Evolutionary conservation across 495 filamentous ascomycete species (phyloP).

Genomic region (Pyrenopolyporus hunteri): DNA sequence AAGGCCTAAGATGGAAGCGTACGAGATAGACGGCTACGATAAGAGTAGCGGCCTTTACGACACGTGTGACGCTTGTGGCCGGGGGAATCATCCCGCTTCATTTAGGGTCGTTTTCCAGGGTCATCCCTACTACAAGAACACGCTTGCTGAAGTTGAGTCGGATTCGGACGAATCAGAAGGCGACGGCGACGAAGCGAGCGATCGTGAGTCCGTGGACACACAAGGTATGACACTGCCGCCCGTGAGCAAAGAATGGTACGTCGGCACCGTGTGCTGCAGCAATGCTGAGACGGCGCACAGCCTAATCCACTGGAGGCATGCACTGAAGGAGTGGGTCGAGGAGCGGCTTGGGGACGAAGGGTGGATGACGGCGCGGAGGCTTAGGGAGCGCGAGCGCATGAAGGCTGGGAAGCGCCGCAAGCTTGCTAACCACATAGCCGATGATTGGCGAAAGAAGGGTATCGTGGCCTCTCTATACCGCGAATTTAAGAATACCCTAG

Average conservation of each 20-base stretch:
- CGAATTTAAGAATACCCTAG: constrained; percentile 47
- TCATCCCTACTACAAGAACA: constrained; percentile 70
- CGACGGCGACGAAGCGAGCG: constrained; percentile 25
- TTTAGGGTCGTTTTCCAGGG: constrained; percentile 67
- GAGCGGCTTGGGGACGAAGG: constrained; percentile 63
- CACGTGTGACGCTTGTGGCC: constrained; percentile 78
- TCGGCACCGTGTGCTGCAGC: constrained; percentile 60
- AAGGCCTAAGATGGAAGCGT: constrained; percentile 58
- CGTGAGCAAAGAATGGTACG: constrained; percentile 47
- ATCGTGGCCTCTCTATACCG: constrained; percentile 41
- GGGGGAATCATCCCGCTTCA: constrained; percentile 69
- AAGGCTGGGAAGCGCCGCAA: constrained; percentile 59
- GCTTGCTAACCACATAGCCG: constrained; percentile 56
- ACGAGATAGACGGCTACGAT: constrained; percentile 36
- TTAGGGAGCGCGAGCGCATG: constrained; percentile 50
- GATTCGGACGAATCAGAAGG: constrained; percentile 45
- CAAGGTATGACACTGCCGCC: constrained; percentile 41
- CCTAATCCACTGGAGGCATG: constrained; percentile 76
- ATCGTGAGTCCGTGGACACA: constrained; percentile 46
- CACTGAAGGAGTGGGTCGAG: constrained; percentile 73
- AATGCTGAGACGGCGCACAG: constrained; percentile 74
- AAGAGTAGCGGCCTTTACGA: constrained; percentile 46
- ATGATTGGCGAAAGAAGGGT: constrained; percentile 41
- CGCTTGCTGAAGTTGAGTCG: constrained; percentile 68
- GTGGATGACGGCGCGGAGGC: constrained; percentile 49